Evolutionary conservation across 257 asterid genomes (phyloP), one percentile per base, ranked within the genome.

Genomic region (Asclepias syriaca): DNA sequence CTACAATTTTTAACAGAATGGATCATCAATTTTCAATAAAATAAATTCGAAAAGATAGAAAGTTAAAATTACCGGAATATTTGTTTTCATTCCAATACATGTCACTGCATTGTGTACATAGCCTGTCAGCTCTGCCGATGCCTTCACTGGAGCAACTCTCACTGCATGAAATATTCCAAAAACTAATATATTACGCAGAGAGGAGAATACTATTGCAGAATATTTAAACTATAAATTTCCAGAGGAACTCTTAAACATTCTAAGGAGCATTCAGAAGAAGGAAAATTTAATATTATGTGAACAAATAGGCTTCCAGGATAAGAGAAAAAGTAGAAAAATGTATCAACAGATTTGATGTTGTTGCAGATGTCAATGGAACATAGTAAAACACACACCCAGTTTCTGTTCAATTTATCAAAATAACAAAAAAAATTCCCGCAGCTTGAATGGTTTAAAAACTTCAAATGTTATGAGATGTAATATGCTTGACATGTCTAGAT

Each of bases 61-160:
- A 46, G 76, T 48, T 64, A 50, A 43, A 43, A 56, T 77, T 89
- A 94, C 98, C 83, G 96, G 96, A 72, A 90, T 88, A 72, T 95
- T 89, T 27, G 99, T 88, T 81, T 84, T 83, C 97, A 90, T 88
- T 85, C 96, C 98, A 68, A 95, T 77, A 77, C 98, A 95, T 78
- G 98, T 88, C 66, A 92, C 96, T 58, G 81, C 96, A 77, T 90
- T 88, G 89, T 83, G 96, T 70, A 69, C 89, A 78, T 85, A 88
- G 66, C 98, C 97, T 48, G 97, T 94, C 89, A 94, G 78, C 75
- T 76, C 80, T 54, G 40, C 80, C 27, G 98, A 90, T 77, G 72
- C 63, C 80, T 88, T 96, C 78, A 90, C 97, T 18, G 96, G 96
- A 81, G 95, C 98, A 74, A 95, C 92, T 82, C 96, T 85, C 92